Evolutionary conservation across 805 yeast genomes (phyloP), one percentile per base, ranked within the genome.

Genomic region (Scheffersomyces ergatensis): DNA sequence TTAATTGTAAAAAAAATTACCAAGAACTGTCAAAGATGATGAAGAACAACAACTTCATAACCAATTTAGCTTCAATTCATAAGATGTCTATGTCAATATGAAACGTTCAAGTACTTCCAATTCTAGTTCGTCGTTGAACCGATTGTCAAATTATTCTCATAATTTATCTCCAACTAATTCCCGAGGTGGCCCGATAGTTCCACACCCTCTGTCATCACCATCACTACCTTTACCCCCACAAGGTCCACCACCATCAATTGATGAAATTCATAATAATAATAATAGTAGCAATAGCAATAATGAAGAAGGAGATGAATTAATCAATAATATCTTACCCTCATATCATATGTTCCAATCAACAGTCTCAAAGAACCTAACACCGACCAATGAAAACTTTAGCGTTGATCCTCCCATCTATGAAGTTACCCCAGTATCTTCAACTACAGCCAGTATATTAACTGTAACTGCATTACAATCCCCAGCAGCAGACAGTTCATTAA

Each of bases 271-370:
- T 27, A 26, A 30, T 12, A 18, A 46, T 13, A 40, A 21, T 21
- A 21, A 21, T 21, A 21, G 9, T 21, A 21, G 9, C 9, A 21
- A 21, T 21, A 9, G 9, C 9, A 21, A 9, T 21, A 9, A 21
- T 7, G 9, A 21, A 21, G 24, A 34, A 25, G 60, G 49, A n/a
- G 61, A 57, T 35, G 55, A 54, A 15, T 42, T 53, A 16, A 36
- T 61, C 8, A 57, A 50, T 36, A 64, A 67, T 37, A 70, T 70
- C 26, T 56, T 70, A 12, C 76, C 76, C 1, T 67, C 74, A 8
- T 70, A 70, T 47, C 69, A 69, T 31, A 70, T 70, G 74, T 68
- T 60, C 52, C 67, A 65, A 50, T 57, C 72, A 24, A 70, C 74
- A 5, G 55, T 70, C 7, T 62, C 70, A 33, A 65, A 65, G 42